A percentile compares a stretch with the other conserved stretches of the same genome.
Evolutionary conservation across 2,329 filamentous ascomycete species (phyloP).

Genomic region (Cladosporium oxysporum): DNA sequence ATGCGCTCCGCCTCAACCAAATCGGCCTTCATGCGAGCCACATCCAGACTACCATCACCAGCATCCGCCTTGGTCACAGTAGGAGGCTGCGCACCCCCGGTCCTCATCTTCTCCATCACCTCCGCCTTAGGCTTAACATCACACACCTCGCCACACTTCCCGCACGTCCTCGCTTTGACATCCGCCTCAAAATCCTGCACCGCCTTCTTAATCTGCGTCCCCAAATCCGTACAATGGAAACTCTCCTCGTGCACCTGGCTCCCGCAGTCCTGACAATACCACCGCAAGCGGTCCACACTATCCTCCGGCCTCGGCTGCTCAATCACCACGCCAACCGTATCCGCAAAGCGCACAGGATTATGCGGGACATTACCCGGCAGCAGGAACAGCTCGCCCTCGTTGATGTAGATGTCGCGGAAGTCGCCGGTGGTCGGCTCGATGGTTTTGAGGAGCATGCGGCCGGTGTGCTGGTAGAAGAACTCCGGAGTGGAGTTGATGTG

Average conservation of each 20-base stretch:
- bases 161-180: conserved; percentile 71
- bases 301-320: conserved; percentile 76
- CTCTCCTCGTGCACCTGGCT: conserved; percentile 78
- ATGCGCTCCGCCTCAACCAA: background rate
- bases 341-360: conserved; percentile 88
- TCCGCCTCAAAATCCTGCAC: conserved; percentile 78
- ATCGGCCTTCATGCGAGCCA: background rate
- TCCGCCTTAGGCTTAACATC: conserved; percentile 62
- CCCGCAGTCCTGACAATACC: conserved; percentile 79
- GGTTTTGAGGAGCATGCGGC: conserved; percentile 90
- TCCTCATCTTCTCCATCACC: conserved; percentile 39
- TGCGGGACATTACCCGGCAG: conserved; percentile 94
- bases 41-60: background rate
- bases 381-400: conserved; percentile 91
- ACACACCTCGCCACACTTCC: conserved; percentile 73
- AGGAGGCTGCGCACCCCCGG: background rate
- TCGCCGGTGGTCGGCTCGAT: conserved; percentile 64
- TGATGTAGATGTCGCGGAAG: conserved; percentile 85
- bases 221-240: conserved; percentile 88
- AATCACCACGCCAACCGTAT: conserved; percentile 91
- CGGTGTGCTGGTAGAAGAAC: conserved; percentile 97
- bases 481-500: conserved; percentile 96
- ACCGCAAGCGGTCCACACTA: conserved; percentile 76
- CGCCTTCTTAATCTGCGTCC: conserved; percentile 90
- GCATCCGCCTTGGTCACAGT: background rate